Percentiles rank a stretch among this genome's conserved stretches.
These are phyloP conservation scores for Sugiyamaella smithiae DNA, from an alignment of 805 yeast genomes.

Conservation along the genomic window DNA sequence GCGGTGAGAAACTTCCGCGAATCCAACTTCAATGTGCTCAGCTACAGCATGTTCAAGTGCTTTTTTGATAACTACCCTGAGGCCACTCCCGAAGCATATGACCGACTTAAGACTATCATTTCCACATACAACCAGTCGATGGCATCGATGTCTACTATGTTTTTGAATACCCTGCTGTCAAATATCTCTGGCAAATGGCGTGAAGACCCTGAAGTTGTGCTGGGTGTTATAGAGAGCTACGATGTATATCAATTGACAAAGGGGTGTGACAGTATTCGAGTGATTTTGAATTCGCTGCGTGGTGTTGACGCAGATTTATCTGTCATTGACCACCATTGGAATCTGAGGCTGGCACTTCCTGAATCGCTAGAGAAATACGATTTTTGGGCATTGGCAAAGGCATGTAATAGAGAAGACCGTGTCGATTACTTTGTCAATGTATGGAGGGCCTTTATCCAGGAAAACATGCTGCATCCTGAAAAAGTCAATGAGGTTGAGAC, in stretches of 20 bases:
- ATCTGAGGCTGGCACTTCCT: constrained; percentile 22
- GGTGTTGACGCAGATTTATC: constrained; percentile 51
- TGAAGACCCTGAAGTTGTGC: constrained; percentile 63
- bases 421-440: constrained; percentile 11
- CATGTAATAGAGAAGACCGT: constrained; percentile 19
- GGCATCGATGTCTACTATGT: constrained; percentile 68
- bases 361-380: constrained; percentile 21
- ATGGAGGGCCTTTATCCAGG: constrained; percentile 8
- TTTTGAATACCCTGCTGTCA: constrained; percentile 70
- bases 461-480: background rate
- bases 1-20: constrained; percentile 19
- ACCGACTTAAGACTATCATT: constrained; percentile 55
- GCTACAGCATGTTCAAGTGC: constrained; percentile 65
- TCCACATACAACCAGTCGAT: constrained; percentile 53
- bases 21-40: constrained; percentile 43
- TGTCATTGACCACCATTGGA: constrained; percentile 59
- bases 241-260: constrained; percentile 53
- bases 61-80: constrained; percentile 60
- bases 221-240: constrained; percentile 61
- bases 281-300: constrained; percentile 69
- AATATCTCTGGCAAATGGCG: constrained; percentile 53
- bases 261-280: constrained; percentile 69
- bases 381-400: constrained; percentile 22
- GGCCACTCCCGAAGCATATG: constrained; percentile 53
- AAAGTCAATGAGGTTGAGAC: background rate